Evolutionary conservation across 2,329 filamentous ascomycete species (phyloP), one percentile per base, ranked within the genome.

Genomic region (Dothiorella sarmentorum): DNA sequence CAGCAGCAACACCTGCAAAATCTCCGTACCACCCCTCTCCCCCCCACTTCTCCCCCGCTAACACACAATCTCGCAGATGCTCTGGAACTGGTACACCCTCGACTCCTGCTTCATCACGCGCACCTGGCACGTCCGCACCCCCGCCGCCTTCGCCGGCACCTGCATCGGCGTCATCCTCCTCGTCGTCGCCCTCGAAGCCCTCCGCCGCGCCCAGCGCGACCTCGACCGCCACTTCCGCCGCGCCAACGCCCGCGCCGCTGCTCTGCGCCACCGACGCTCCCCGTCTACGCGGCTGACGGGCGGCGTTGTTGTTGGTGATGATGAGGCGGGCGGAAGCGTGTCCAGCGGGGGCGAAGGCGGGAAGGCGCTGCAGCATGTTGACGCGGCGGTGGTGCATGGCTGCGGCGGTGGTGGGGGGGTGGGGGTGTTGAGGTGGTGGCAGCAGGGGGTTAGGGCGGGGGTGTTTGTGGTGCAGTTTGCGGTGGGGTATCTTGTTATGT

Each of bases 91-190:
- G 86, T 80, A 88, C 71, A 87, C 85, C 3, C 76, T 89, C 69
- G 85, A 88, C 69, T 74, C 85, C 17, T 90, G 78, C 74, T 93
- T 94, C 79, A 81, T 94, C 67, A 75, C 87, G 22, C 66, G 70
- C 7, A 78, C 80, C 20, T 94, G 90, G 89, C 85, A 85, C 67
- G 82, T 93, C 71, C 85, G 76, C n/a, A 87, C 85, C 26, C 74
- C 72, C 3, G 85, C 82, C 70, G 87, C 87, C 80, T 93, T 95
- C 69, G 89, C 87, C 47, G 89, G 86, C 26, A 88, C 86, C 56
- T 94, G 90, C 75, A 86, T 95, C 67, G 89, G 88, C 61, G 85
- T 91, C 35, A 78, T 91, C 62, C 75, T 87, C n/a, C 84, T 95
- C 56, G 87, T 89, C 64, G 80, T 93, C 55, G 67, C 75, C 6